Evolutionary conservation across 805 yeast species (phyloP).

Genomic region (Teunomyces panamensis): DNA sequence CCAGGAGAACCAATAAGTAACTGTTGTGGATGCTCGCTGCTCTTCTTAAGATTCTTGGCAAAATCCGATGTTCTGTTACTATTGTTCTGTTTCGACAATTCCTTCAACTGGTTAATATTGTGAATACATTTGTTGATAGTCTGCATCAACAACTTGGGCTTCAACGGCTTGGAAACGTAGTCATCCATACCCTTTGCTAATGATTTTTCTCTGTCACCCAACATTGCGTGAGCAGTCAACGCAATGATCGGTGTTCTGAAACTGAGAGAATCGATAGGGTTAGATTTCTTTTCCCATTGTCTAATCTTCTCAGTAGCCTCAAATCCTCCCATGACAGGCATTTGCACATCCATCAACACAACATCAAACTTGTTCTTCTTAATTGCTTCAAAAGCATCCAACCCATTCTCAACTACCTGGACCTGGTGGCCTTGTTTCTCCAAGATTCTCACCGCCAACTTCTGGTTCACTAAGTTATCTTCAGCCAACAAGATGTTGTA

Average conservation of each 20-base stretch:
- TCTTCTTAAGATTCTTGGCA: constrained; percentile 42
- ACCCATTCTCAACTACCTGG: constrained; percentile 82
- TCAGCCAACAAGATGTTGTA: constrained; percentile 79
- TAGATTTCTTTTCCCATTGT: constrained; percentile 81
- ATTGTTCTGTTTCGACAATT: constrained; percentile 48
- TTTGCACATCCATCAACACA: constrained; percentile 88
- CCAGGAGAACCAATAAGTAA: constrained; percentile 3
- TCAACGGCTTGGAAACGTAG: constrained; percentile 82
- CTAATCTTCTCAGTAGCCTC: constrained; percentile 86
- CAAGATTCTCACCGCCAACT: constrained; percentile 77
- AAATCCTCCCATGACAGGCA: constrained; percentile 95
- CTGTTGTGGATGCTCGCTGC: constrained; percentile 12
- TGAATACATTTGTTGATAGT: constrained; percentile 83
- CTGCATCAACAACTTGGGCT: constrained; percentile 77
- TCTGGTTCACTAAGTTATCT: constrained; percentile 84
- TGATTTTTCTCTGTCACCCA: constrained; percentile 86
- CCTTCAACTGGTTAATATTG: constrained; percentile 60
- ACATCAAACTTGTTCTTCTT: constrained; percentile 69
- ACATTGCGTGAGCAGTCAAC: constrained; percentile 90
- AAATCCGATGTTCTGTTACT: constrained; percentile 44
- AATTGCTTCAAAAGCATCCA: constrained; percentile 76
- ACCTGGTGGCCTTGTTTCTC: constrained; percentile 85
- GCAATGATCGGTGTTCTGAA: constrained; percentile 87
- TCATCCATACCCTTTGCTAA: constrained; percentile 91
- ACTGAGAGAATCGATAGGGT: constrained; percentile 65